Evolutionary conservation across 192 early-diverging fungal species (phyloP), one percentile per base, ranked within the genome.

Genomic region (Dissophora ornata): DNA sequence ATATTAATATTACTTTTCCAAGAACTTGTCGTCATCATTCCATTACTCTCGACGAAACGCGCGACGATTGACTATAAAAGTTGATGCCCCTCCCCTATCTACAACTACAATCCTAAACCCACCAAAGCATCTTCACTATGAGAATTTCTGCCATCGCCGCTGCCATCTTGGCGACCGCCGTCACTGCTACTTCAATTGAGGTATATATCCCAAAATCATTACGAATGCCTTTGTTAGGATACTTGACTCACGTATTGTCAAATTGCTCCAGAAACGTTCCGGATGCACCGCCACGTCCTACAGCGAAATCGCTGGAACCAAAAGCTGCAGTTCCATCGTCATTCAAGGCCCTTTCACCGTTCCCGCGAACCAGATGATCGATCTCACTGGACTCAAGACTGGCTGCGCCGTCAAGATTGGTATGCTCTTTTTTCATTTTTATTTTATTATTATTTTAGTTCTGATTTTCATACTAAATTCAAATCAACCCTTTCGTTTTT

Each of bases 261-360:
- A n/a, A n/a, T n/a, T n/a, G n/a, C n/a, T n/a, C n/a, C n/a, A n/a
- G n/a, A n/a, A n/a, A n/a, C n/a, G n/a, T n/a, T n/a, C n/a, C n/a
- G n/a, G n/a, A n/a, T n/a, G n/a, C n/a, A n/a, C n/a, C n/a, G n/a
- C n/a, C n/a, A n/a, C n/a, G n/a, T n/a, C n/a, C n/a, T n/a, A n/a
- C n/a, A n/a, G n/a, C n/a, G n/a, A n/a, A n/a, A n/a, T n/a, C n/a
- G n/a, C n/a, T n/a, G n/a, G n/a, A n/a, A n/a, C n/a, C 12, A 52
- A 63, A 57, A 32, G 28, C 45, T 77, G 57, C 65, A 70, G 46
- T 24, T 8, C 57, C 4, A 64, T 77, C n/a, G 57, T 47, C 65
- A 54, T 77, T 62, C 73, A 67, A 52, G 73, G 73, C 5, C 73
- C 73, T n/a, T 77, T 81, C 59, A 81, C 80, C 46, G 80, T 81